Conservation (phyloP, 345 rosid species). For the Trapa bicornis region DNA sequence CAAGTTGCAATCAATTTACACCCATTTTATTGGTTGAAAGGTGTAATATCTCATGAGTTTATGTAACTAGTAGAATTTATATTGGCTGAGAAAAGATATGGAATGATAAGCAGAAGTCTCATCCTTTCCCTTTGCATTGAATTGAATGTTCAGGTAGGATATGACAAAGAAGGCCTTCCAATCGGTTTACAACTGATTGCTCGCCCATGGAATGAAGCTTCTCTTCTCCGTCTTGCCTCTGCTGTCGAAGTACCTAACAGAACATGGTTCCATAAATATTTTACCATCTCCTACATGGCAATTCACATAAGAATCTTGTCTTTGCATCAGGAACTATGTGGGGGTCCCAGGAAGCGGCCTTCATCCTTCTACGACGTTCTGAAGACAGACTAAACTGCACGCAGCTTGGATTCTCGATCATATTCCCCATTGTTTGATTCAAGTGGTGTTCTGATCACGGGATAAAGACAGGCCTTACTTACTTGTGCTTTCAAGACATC, state of each 20-base stretch:
- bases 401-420: too few species aligned
- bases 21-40: too few species aligned
- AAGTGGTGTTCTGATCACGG: too few species aligned
- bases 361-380: conserved; percentile 43
- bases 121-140: too few species aligned
- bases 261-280: neutral
- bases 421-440: too few species aligned
- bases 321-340: conserved; percentile 41
- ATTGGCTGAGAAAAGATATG: too few species aligned
- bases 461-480: too few species aligned
- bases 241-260: conserved; percentile 43
- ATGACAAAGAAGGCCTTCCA: conserved; percentile 79
- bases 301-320: neutral
- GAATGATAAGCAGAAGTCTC: too few species aligned
- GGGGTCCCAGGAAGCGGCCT: conserved; percentile 44
- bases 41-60: neutral
- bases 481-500: too few species aligned
- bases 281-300: neutral
- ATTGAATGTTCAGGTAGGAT: conserved; percentile 40
- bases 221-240: conserved; percentile 51
- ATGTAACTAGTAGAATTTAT: neutral
- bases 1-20: too few species aligned
- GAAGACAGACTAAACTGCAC: conserved; percentile 13
- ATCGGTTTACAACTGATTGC: conserved; percentile 74
- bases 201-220: conserved; percentile 84